These are phyloP conservation scores for Friedmanniomyces simplex DNA, from an alignment of 495 filamentous ascomycete genomes.

Conservation along the genomic window DNA sequence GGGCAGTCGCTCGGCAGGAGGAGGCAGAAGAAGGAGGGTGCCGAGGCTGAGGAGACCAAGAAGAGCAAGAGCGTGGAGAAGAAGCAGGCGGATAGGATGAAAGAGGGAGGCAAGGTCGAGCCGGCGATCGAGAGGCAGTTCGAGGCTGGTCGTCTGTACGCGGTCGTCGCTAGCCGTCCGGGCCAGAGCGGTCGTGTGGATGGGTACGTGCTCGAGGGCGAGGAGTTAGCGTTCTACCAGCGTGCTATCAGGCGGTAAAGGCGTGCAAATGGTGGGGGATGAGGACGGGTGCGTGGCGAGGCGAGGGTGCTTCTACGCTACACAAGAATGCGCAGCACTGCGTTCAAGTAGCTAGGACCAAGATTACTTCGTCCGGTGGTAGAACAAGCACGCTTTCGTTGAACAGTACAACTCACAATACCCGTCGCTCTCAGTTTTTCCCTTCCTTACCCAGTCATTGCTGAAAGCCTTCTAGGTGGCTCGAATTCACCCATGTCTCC, in stretches of 20 bases:
- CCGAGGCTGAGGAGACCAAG: conserved; percentile 58
- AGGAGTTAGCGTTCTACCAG: conserved; percentile 99
- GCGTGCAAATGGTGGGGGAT: neutral
- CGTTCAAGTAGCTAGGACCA: too few species aligned
- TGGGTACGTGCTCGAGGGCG: conserved; percentile 97
- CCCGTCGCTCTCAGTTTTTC: too few species aligned
- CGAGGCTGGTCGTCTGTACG: conserved; percentile 93
- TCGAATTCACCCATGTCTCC: too few species aligned
- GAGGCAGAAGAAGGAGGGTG: conserved; percentile 58
- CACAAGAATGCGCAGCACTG: neutral
- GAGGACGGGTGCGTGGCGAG: neutral
- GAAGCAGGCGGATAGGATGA: conserved; percentile 82
- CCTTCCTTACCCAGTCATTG: too few species aligned
- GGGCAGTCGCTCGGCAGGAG: conserved; percentile 76
- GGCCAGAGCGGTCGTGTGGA: conserved; percentile 94
- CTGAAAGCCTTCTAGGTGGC: too few species aligned
- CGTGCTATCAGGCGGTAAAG: conserved; percentile 94
- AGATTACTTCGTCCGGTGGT: too few species aligned
- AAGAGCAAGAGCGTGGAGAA: conserved; percentile 86
- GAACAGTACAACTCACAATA: too few species aligned
- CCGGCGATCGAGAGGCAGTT: conserved; percentile 88
- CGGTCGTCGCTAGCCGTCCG: conserved; percentile 80
- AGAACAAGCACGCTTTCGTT: too few species aligned
- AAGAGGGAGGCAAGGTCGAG: conserved; percentile 85
- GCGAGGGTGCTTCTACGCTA: neutral